Conservation (phyloP, 192 early-diverging fungal genomes). For the Coemansia sp. region DNA sequence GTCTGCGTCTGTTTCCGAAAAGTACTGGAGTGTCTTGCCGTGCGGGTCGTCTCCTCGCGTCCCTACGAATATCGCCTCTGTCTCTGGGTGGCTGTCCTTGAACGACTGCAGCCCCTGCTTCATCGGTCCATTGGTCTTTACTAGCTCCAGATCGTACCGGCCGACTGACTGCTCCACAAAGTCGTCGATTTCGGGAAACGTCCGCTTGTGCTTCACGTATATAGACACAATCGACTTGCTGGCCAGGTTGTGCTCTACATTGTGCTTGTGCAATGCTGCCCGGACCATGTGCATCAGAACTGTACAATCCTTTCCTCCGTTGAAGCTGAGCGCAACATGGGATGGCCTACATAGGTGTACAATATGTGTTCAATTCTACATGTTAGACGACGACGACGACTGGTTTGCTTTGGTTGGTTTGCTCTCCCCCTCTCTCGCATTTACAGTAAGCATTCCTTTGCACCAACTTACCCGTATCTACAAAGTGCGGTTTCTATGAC, state of each 20-base stretch:
- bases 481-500: constrained; percentile 54
- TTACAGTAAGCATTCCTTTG: neutral
- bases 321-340: constrained; percentile 79
- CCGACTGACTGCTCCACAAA: constrained; percentile 75
- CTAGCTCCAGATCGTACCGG: constrained; percentile 71
- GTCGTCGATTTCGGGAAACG: constrained; percentile 83
- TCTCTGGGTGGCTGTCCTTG: constrained; percentile 53
- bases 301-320: constrained; percentile 98
- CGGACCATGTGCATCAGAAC: constrained; percentile 80
- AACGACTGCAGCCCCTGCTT: constrained; percentile 74
- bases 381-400: too few relatives aligned
- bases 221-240: constrained; percentile 58
- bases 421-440: neutral
- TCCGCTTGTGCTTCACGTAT: constrained; percentile 74
- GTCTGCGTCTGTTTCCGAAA: constrained; percentile 75
- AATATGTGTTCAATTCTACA: neutral
- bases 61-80: constrained; percentile 83
- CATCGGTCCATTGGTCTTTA: constrained; percentile 73
- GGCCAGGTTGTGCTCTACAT: constrained; percentile 8
- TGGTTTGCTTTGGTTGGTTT: neutral
- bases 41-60: constrained; percentile 73
- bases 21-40: constrained; percentile 60
- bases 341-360: constrained; percentile 56
- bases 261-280: constrained; percentile 60
- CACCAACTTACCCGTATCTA: constrained; percentile 47